These are phyloP conservation scores for Aristolochia californica DNA, from an alignment of 164 flowering plant genomes.

Conservation along the genomic window DNA sequence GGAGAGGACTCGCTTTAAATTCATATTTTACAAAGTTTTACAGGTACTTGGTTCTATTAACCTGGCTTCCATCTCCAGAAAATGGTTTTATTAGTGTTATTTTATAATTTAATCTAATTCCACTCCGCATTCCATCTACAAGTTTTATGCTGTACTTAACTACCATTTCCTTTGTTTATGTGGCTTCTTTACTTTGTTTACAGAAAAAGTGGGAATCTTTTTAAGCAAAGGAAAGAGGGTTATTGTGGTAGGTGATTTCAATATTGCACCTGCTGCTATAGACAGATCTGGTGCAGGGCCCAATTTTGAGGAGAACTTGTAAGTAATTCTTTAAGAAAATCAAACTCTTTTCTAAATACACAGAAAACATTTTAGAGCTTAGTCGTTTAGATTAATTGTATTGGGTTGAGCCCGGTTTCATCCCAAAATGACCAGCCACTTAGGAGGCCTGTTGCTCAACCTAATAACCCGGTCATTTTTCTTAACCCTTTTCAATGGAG, in stretches of 20 bases:
- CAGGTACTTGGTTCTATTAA: slow-evolving; percentile 41
- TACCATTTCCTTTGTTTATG: too few species aligned
- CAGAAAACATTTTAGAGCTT: too few species aligned
- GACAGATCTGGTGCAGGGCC: slow-evolving; percentile 92
- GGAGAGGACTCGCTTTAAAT: slow-evolving; percentile 71
- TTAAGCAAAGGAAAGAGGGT: slow-evolving; percentile 56
- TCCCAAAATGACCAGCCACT: too few species aligned
- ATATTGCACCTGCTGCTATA: slow-evolving; percentile 79
- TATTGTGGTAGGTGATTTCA: slow-evolving; percentile 90
- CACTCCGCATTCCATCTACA: too few species aligned
- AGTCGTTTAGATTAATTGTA: background rate
- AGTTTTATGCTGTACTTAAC: too few species aligned
- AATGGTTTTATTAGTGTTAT: background rate
- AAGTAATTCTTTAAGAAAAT: slow-evolving; percentile 14
- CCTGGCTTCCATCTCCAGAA: background rate
- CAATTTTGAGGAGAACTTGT: slow-evolving; percentile 87
- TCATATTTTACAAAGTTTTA: slow-evolving; percentile 48
- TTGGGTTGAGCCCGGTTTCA: too few species aligned
- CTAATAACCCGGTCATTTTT: too few species aligned
- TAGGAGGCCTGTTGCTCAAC: background rate
- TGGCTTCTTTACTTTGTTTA: slow-evolving; percentile 8
- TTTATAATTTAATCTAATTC: background rate
- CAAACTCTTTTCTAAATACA: too few species aligned
- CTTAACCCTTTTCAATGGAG: too few species aligned
- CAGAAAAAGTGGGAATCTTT: slow-evolving; percentile 94